Percentiles rank a stretch among this genome's conserved stretches.
phyloP scores from a whole-genome alignment of 306 rosid genomes.

The Vicia sativa region DNA sequence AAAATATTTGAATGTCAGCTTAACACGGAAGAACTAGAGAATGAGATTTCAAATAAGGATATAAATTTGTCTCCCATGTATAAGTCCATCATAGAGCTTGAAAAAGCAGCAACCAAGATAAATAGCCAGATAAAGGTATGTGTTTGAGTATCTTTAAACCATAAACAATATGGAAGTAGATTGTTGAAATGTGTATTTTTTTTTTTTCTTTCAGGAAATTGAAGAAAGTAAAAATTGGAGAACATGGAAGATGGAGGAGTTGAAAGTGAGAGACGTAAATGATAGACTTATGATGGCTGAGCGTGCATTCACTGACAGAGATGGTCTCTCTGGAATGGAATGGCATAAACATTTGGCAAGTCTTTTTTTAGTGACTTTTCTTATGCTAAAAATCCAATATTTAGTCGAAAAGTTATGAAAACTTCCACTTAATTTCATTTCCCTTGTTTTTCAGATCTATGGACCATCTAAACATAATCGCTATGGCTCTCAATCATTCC shows the following conservation, averaged over 20 bases:
- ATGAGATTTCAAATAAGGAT: conserved; percentile 46
- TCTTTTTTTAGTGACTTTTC: neutral
- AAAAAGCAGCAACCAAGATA: conserved; percentile 53
- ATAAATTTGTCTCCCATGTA: conserved; percentile 57
- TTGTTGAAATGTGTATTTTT: conserved; percentile 7
- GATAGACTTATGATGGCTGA: conserved; percentile 79
- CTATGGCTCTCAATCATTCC: conserved; percentile 64
- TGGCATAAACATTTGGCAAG: conserved; percentile 80
- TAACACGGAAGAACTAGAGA: conserved; percentile 44
- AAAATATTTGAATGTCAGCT: conserved; percentile 43
- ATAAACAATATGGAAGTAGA: neutral
- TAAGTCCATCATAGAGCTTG: conserved; percentile 60
- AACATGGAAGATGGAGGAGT: conserved; percentile 45
- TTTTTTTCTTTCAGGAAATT: conserved; percentile 52
- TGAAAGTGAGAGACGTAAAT: conserved; percentile 64
- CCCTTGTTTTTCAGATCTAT: conserved; percentile 52
- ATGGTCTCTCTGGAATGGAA: conserved; percentile 66
- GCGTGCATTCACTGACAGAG: conserved; percentile 68
- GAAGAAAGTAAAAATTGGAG: conserved; percentile 52
- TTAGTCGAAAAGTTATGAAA: neutral
- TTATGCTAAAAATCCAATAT: too few species aligned
- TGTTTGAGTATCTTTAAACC: neutral
- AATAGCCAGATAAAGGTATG: conserved; percentile 59
- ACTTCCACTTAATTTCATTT: neutral
- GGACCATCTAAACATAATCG: conserved; percentile 66